These are phyloP conservation scores for Lathyrus aphaca DNA, from an alignment of 306 rosid species.

Conservation along the genomic window DNA sequence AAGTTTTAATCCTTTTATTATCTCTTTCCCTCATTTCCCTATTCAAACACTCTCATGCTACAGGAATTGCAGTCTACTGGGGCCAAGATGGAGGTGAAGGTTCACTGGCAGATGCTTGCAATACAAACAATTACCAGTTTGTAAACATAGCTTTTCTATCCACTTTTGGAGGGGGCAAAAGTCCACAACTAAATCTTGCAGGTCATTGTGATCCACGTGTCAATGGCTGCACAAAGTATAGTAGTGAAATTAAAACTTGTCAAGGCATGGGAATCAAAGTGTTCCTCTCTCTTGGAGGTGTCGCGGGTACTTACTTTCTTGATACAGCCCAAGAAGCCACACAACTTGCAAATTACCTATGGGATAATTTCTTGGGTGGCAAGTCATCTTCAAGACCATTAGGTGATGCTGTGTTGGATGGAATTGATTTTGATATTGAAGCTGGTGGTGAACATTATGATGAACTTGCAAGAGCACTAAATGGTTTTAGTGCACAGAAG, in stretches of 20 bases:
- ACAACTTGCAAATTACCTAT: constrained; percentile 47
- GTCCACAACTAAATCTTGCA: constrained; percentile 51
- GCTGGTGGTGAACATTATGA: constrained; percentile 43
- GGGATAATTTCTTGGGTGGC: constrained; percentile 67
- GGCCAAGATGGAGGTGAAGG: constrained; percentile 60
- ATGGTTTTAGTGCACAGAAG: constrained; percentile 18
- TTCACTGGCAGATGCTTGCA: constrained; percentile 53
- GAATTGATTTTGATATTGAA: constrained; percentile 70
- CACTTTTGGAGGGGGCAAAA: constrained; percentile 51
- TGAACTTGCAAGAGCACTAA: constrained; percentile 51
- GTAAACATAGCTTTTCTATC: constrained; percentile 64
- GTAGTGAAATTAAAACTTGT: constrained; percentile 49
- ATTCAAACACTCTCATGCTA: constrained; percentile 39
- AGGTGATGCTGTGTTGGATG: constrained; percentile 58
- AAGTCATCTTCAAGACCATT: constrained; percentile 50
- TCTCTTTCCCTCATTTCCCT: constrained; percentile 42
- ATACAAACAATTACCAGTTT: constrained; percentile 59
- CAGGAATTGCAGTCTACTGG: constrained; percentile 62
- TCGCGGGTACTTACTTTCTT: constrained; percentile 43
- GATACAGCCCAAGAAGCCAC: constrained; percentile 50
- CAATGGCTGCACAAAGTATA: constrained; percentile 39
- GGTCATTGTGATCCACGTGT: constrained; percentile 47
- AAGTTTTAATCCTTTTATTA: constrained; percentile 29
- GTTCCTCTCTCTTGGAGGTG: constrained; percentile 67
- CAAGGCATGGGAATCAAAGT: constrained; percentile 56